These are phyloP conservation scores for Schizophyllum amplum DNA, from an alignment of 1,284 basidiomycete species.

Conservation along the genomic window DNA sequence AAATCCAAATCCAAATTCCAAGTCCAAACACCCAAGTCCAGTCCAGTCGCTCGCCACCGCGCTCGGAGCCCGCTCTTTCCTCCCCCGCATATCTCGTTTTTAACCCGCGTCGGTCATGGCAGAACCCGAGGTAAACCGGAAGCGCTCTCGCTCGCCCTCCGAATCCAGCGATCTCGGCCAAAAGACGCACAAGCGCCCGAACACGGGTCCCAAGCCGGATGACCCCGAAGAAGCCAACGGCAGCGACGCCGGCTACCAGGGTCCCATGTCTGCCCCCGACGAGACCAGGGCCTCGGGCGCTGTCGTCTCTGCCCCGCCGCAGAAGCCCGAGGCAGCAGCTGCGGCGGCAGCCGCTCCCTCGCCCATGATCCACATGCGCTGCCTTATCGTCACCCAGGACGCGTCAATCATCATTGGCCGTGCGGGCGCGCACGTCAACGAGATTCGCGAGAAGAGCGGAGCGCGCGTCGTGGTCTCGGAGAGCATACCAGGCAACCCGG, in stretches of 20 bases:
- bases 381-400: conserved; percentile 97
- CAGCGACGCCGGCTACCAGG: conserved; percentile 21
- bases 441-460: conserved; percentile 96
- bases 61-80: neutral
- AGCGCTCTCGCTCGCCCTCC: conserved; percentile 79
- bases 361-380: conserved; percentile 86
- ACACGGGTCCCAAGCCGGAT: conserved; percentile 47
- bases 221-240: conserved; percentile 13
- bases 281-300: conserved; percentile 25
- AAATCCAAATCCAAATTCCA: neutral
- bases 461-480: conserved; percentile 94
- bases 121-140: conserved; percentile 60
- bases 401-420: conserved; percentile 99
- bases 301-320: conserved; percentile 18
- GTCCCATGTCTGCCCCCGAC: conserved; percentile 13
- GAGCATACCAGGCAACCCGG: conserved; percentile 95
- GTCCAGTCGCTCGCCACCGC: no score
- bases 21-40: neutral
- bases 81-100: neutral
- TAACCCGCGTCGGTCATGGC: neutral
- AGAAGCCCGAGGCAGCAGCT: conserved; percentile 31
- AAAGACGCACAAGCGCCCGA: conserved; percentile 74
- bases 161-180: conserved; percentile 59
- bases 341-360: conserved; percentile 39
- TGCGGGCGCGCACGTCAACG: conserved; percentile 93